Evolutionary conservation across 257 asterid genomes (phyloP).

Genomic region (Voacanga thouarsii): DNA sequence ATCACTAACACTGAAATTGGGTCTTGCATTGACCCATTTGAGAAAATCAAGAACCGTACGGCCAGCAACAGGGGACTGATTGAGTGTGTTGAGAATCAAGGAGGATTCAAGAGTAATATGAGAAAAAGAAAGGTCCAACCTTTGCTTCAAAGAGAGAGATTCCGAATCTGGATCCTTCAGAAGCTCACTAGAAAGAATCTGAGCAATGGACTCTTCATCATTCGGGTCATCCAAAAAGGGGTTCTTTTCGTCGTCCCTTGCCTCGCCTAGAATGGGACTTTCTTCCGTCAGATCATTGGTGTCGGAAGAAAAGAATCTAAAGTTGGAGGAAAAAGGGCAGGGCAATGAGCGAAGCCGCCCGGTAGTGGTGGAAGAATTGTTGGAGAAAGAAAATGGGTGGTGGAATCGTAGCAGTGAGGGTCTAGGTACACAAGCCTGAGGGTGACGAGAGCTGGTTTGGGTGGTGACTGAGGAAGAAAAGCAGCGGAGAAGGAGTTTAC

Average conservation of each 20-base stretch:
- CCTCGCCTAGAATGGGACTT: not conserved
- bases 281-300: slow-evolving; percentile 12
- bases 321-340: slow-evolving; percentile 15
- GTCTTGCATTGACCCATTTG: slow-evolving; percentile 62
- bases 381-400: slow-evolving; percentile 13
- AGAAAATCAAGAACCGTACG: slow-evolving; percentile 63
- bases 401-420: slow-evolving; percentile 20
- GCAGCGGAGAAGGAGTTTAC: slow-evolving; percentile 40
- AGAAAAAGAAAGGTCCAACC: slow-evolving; percentile 79
- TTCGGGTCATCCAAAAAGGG: slow-evolving; percentile 6
- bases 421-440: slow-evolving; percentile 4
- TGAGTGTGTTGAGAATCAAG: slow-evolving; percentile 49
- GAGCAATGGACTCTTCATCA: slow-evolving; percentile 26
- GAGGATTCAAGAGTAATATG: slow-evolving; percentile 50
- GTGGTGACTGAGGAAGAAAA: slow-evolving; percentile 27
- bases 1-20: slow-evolving; percentile 48
- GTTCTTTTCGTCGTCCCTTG: not conserved
- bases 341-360: slow-evolving; percentile 2
- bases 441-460: slow-evolving; percentile 20
- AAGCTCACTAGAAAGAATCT: slow-evolving; percentile 55
- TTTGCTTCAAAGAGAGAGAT: slow-evolving; percentile 55
- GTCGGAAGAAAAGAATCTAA: slow-evolving; percentile 44
- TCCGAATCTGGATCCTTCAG: slow-evolving; percentile 51
- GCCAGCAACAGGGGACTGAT: slow-evolving; percentile 70
- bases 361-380: not conserved